These are phyloP conservation scores for Clonostachys sp. DNA, from an alignment of 2,329 filamentous ascomycete genomes.

Conservation along the genomic window DNA sequence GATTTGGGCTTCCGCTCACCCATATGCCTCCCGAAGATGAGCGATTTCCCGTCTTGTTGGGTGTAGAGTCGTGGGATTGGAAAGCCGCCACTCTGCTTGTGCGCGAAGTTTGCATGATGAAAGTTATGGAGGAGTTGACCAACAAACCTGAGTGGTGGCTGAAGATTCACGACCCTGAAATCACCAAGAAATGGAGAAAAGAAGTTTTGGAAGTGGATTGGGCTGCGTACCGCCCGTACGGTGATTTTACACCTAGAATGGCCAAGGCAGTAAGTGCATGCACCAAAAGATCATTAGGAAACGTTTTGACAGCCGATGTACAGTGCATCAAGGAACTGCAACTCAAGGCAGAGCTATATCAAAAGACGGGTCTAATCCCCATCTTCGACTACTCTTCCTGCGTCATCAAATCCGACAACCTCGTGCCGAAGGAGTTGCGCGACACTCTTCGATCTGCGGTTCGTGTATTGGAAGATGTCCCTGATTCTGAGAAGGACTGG, in stretches of 20 bases:
- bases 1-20: constrained; percentile 16
- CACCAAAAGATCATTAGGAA: not conserved
- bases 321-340: constrained; percentile 22
- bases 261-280: constrained; percentile 16
- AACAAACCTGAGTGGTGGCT: constrained; percentile 27
- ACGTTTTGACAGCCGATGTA: not conserved
- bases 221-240: constrained; percentile 10
- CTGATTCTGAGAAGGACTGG: constrained; percentile 49
- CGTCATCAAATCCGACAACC: constrained; percentile 27
- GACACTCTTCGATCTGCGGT: constrained; percentile 37
- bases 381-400: constrained; percentile 22
- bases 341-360: constrained; percentile 22
- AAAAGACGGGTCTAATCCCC: constrained; percentile 22
- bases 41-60: constrained; percentile 13
- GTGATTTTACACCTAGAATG: constrained; percentile 20
- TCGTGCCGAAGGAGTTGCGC: constrained; percentile 6
- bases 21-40: constrained; percentile 1
- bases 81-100: constrained; percentile 16
- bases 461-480: constrained; percentile 41
- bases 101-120: constrained; percentile 25
- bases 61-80: constrained; percentile 8
- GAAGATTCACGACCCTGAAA: constrained; percentile 18
- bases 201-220: constrained; percentile 23
- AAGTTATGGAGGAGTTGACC: constrained; percentile 21
- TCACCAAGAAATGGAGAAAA: constrained; percentile 17